Percentiles rank a stretch among this genome's conserved stretches.
These are phyloP conservation scores for Rhynchosporium agropyri DNA, from an alignment of 2,329 filamentous ascomycete species.

Conservation along the genomic window DNA sequence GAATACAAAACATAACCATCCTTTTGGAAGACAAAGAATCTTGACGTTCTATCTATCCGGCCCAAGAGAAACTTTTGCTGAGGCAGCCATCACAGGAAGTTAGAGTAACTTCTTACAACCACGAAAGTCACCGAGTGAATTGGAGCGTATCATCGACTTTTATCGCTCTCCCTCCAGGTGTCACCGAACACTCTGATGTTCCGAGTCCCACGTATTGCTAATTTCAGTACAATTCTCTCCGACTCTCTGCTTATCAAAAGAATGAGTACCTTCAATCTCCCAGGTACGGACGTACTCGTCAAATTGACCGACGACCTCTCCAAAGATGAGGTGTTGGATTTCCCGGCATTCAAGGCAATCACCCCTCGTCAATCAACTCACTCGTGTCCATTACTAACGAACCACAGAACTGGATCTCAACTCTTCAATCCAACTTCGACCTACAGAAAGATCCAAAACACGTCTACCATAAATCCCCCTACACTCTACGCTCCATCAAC, in stretches of 20 bases:
- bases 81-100: no score
- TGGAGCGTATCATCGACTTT: not conserved
- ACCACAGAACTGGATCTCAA: conserved; percentile 34
- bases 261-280: conserved; percentile 49
- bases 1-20: no score
- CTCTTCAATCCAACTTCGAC: conserved; percentile 32
- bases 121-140: not conserved
- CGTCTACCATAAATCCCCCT: conserved; percentile 50
- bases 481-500: conserved; percentile 52
- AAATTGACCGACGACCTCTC: conserved; percentile 50
- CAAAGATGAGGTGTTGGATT: conserved; percentile 49
- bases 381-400: not conserved
- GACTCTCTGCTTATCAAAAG: conserved; percentile 14
- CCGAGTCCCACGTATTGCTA: conserved; percentile 11
- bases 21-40: no score
- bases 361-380: conserved; percentile 17
- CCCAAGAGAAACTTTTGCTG: no score
- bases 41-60: no score
- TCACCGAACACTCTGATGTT: not conserved
- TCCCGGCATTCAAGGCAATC: conserved; percentile 54
- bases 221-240: not conserved
- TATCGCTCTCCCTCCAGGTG: not conserved
- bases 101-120: not conserved
- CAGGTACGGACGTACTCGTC: conserved; percentile 47
- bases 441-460: conserved; percentile 28